A percentile compares a stretch with the other conserved stretches of the same genome.
Evolutionary conservation across 495 filamentous ascomycete species (phyloP).

Genomic region (Trypethelium eluteriae): DNA sequence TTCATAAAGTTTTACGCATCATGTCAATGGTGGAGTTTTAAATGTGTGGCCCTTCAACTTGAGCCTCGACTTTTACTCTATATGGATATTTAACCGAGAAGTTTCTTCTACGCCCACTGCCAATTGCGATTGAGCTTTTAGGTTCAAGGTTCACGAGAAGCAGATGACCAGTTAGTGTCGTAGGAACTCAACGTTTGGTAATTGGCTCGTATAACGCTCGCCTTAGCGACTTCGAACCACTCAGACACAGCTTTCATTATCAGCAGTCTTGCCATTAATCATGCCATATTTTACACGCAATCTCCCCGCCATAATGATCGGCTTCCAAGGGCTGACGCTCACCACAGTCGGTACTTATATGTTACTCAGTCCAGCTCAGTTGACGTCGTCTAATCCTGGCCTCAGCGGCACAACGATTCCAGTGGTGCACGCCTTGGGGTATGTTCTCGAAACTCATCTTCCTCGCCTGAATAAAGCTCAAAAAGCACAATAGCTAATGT

Average conservation of each 20-base stretch:
- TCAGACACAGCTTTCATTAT: background rate
- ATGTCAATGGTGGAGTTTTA: too few species aligned
- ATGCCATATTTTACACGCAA: conserved; percentile 6
- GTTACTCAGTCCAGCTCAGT: background rate
- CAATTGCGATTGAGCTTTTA: too few species aligned
- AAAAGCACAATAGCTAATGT: background rate
- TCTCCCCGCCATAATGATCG: background rate
- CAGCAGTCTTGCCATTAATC: background rate
- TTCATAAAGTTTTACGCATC: too few species aligned
- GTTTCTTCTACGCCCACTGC: too few species aligned
- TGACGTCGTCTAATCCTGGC: background rate
- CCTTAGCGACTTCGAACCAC: background rate
- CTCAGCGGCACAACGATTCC: background rate
- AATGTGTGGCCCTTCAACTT: too few species aligned
- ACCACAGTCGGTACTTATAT: background rate
- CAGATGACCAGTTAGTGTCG: too few species aligned
- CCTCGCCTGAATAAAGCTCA: too few species aligned
- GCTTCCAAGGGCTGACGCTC: background rate
- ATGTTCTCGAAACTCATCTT: background rate
- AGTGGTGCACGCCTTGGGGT: background rate
- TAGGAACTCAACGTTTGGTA: too few species aligned
- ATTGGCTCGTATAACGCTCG: background rate
- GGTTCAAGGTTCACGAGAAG: too few species aligned
- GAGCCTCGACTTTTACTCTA: too few species aligned
- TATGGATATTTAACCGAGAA: too few species aligned